phyloP scores from a whole-genome alignment of 169 alveolate species.

The Plasmodium falciparum region DNA sequence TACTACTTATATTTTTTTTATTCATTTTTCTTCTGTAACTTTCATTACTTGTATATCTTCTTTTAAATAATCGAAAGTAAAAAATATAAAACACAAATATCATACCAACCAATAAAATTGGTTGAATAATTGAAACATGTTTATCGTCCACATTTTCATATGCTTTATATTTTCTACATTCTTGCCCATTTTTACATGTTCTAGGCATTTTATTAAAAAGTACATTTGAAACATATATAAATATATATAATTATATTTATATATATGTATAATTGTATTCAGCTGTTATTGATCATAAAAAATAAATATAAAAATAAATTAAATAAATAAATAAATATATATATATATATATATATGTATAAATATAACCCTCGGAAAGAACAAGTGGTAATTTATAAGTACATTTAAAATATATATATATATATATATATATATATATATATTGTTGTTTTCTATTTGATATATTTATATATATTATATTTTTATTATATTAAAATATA shows the following conservation, averaged over 20 bases:
- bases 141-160: constrained; percentile 67
- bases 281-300: too few relatives aligned
- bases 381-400: too few relatives aligned
- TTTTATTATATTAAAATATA: too few relatives aligned
- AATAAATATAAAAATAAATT: neutral
- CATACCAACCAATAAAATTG: constrained; percentile 58
- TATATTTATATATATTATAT: too few relatives aligned
- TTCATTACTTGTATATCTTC: constrained; percentile 50
- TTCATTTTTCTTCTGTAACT: constrained; percentile 43
- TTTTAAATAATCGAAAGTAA: constrained; percentile 58
- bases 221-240: constrained; percentile 51
- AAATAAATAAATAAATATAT: neutral
- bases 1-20: constrained; percentile 30
- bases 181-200: constrained; percentile 73
- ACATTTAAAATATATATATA: too few relatives aligned
- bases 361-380: too few relatives aligned
- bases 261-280: too few relatives aligned
- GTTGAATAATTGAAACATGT: constrained; percentile 50
- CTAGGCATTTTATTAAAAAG: constrained; percentile 63
- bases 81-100: constrained; percentile 57
- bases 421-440: too few relatives aligned
- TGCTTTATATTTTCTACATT: constrained; percentile 73
- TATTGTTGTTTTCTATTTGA: too few relatives aligned
- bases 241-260: neutral
- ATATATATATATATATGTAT: neutral